These are phyloP conservation scores for Barnettozyma wickerhamii DNA, from an alignment of 805 yeast species.

Conservation along the genomic window DNA sequence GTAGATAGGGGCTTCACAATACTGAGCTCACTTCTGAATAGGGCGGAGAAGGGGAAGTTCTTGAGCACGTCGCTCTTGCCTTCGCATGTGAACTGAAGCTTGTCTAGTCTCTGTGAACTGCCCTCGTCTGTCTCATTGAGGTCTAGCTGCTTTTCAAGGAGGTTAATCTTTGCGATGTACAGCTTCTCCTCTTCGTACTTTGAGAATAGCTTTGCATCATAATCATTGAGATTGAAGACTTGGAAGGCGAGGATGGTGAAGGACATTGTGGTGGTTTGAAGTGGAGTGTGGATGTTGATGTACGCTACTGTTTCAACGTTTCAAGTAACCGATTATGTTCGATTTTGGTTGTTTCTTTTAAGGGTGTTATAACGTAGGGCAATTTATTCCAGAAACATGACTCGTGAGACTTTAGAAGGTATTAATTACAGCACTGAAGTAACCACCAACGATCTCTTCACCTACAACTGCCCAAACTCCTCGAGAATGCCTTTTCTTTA, in stretches of 20 bases:
- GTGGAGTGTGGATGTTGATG: background rate
- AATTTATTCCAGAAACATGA: too few species aligned
- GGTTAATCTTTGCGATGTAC: conserved; percentile 19
- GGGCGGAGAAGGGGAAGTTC: conserved; percentile 21
- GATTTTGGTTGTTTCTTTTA: too few species aligned
- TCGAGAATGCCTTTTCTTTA: too few species aligned
- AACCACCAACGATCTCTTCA: too few species aligned
- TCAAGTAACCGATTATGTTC: background rate
- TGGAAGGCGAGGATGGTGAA: conserved; percentile 20
- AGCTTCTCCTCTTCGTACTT: conserved; percentile 17
- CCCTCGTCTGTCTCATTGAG: conserved; percentile 17
- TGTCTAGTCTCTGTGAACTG: conserved; percentile 21
- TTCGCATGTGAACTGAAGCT: conserved; percentile 9
- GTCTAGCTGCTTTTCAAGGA: conserved; percentile 18
- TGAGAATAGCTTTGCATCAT: conserved; percentile 21
- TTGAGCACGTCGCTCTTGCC: conserved; percentile 10
- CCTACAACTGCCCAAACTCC: too few species aligned
- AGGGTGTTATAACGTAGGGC: too few species aligned
- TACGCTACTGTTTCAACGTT: background rate
- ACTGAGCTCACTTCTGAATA: conserved; percentile 15
- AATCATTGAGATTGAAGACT: conserved; percentile 23
- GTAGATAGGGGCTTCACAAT: conserved; percentile 12
- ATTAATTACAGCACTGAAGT: too few species aligned
- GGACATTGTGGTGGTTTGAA: conserved; percentile 9
- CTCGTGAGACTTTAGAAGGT: too few species aligned